Conservation (phyloP, 2,329 filamentous ascomycete genomes). For the Coniochaeta sp. region DNA sequence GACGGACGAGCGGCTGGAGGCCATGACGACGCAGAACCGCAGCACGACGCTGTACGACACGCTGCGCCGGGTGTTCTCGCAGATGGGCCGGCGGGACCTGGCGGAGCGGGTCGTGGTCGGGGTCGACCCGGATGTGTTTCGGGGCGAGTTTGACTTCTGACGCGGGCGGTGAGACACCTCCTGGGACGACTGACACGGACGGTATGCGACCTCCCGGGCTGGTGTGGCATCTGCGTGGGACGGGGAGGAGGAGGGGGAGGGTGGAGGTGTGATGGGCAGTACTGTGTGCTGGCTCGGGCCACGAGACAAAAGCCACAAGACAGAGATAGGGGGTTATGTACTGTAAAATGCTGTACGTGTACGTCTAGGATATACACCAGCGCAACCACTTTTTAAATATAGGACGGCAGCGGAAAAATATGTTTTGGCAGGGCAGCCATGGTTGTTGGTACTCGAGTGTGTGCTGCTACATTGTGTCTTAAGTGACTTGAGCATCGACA, state of each 20-base stretch:
- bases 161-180: slow-evolving; percentile 12
- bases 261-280: slow-evolving; percentile 9
- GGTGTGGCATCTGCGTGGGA: slow-evolving; percentile 10
- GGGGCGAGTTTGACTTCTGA: slow-evolving; percentile 82
- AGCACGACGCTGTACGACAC: slow-evolving; percentile 97
- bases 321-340: slow-evolving; percentile 2
- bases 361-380: neutral
- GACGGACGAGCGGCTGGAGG: slow-evolving; percentile 67
- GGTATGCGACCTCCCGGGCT: too few relatives aligned
- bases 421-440: neutral
- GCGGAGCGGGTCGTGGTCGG: slow-evolving; percentile 81
- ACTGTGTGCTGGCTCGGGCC: neutral
- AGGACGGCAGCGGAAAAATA: neutral
- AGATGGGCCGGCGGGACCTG: slow-evolving; percentile 87
- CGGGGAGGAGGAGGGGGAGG: neutral
- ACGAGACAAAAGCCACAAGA: neutral
- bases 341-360: neutral
- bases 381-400: neutral
- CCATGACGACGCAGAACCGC: slow-evolving; percentile 89
- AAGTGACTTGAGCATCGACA: neutral
- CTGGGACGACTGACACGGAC: too few relatives aligned
- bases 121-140: slow-evolving; percentile 85
- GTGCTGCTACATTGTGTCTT: too few relatives aligned
- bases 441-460: neutral
- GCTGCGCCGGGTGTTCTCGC: slow-evolving; percentile 84